These are phyloP conservation scores for Sporothrix luriei DNA, from an alignment of 2,329 filamentous ascomycete genomes.

Conservation along the genomic window DNA sequence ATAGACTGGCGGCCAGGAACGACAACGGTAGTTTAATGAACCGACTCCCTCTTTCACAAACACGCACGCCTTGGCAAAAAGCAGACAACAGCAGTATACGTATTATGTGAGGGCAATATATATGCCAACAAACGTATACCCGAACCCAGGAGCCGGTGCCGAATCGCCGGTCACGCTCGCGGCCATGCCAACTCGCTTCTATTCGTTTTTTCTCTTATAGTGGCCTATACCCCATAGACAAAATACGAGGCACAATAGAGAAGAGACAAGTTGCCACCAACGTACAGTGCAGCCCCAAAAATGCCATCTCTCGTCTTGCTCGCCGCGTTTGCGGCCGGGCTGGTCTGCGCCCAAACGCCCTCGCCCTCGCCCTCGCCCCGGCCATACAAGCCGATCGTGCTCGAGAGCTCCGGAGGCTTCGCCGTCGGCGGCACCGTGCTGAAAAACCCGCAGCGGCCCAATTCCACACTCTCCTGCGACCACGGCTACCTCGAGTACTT, in stretches of 20 bases:
- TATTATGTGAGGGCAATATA: background rate
- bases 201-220: background rate
- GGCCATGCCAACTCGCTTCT: background rate
- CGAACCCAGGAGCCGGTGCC: constrained; percentile 6
- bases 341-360: background rate
- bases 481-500: constrained; percentile 48
- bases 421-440: constrained; percentile 42
- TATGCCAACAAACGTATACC: background rate
- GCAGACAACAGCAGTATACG: background rate
- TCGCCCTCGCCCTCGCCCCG: background rate
- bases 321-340: too few relatives aligned
- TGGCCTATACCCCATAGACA: background rate
- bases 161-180: background rate
- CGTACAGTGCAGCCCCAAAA: too few relatives aligned
- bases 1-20: background rate
- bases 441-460: constrained; percentile 38
- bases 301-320: background rate
- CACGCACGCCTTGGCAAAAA: background rate
- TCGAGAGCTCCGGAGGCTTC: constrained; percentile 44
- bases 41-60: background rate
- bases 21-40: background rate
- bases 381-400: constrained; percentile 37
- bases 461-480: constrained; percentile 44
- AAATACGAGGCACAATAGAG: background rate
- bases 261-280: background rate